Conservation (phyloP, 23 red algal genomes). For the Gracilaria gracilis region DNA sequence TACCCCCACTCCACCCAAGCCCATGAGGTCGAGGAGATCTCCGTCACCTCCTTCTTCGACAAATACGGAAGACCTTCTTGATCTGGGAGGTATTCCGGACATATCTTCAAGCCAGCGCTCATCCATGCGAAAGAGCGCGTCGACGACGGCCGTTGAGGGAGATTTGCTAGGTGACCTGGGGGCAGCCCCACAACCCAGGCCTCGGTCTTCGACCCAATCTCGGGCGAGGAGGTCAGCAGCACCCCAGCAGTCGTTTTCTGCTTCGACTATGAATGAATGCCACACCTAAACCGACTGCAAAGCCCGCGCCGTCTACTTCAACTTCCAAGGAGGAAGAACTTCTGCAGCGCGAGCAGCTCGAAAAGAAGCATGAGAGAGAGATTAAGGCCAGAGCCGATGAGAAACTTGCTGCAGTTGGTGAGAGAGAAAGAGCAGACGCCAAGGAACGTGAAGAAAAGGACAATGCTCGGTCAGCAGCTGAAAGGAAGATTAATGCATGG, state of each 20-base stretch:
- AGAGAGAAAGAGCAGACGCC: constrained; percentile 68
- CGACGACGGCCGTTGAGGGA: constrained; percentile 53
- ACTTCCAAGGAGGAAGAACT: constrained; percentile 32
- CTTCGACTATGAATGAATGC: constrained; percentile 48
- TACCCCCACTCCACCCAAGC: constrained; percentile 11
- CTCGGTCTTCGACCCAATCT: constrained; percentile 9
- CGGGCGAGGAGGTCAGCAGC: neutral
- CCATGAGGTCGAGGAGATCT: neutral
- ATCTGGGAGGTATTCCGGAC: constrained; percentile 18
- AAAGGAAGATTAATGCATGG: constrained; percentile 82
- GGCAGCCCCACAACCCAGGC: constrained; percentile 4
- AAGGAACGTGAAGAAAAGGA: constrained; percentile 73
- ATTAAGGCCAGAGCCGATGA: constrained; percentile 77
- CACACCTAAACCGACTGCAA: constrained; percentile 21
- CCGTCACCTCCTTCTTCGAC: constrained; percentile 16
- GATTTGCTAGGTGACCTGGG: constrained; percentile 79
- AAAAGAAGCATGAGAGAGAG: constrained; percentile 73
- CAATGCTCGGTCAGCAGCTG: constrained; percentile 41
- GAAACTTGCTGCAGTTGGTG: constrained; percentile 75
- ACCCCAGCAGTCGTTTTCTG: constrained; percentile 49
- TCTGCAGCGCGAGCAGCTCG: constrained; percentile 57
- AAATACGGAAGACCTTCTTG: constrained; percentile 42
- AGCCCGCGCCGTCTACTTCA: neutral
- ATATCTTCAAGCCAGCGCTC: constrained; percentile 1
- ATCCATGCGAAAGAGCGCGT: constrained; percentile 14